Percentiles rank a stretch among this genome's conserved stretches.
Evolutionary conservation across 1,284 basidiomycete genomes (phyloP).

Genomic region (Agroathelia rolfsii): DNA sequence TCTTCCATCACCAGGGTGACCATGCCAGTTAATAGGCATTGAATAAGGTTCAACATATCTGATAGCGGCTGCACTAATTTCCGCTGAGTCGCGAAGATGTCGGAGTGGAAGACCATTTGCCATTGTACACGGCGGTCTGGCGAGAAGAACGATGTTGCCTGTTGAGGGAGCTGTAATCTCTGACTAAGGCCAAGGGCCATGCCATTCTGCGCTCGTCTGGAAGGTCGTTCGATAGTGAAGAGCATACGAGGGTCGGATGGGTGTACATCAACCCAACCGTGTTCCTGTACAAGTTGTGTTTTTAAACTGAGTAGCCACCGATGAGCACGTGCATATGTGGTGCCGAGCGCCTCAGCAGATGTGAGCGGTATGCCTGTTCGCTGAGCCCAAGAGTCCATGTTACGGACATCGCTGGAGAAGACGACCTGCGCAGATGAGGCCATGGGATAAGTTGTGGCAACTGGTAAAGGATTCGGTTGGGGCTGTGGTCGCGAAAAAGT

Average conservation of each 20-base stretch:
- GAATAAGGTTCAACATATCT: conserved; percentile 67
- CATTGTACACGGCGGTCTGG: conserved; percentile 73
- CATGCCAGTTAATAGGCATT: conserved; percentile 73
- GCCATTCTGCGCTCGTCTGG: conserved; percentile 62
- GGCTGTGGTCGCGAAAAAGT: conserved; percentile 7
- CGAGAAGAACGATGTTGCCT: conserved; percentile 75
- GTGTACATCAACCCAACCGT: conserved; percentile 56
- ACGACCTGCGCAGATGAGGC: conserved; percentile 50
- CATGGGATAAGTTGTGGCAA: too few species aligned
- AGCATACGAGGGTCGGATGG: conserved; percentile 60
- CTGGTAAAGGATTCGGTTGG: conserved; percentile 4
- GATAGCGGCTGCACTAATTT: conserved; percentile 68
- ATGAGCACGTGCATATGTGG: conserved; percentile 68
- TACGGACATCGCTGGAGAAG: conserved; percentile 65
- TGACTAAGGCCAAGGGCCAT: conserved; percentile 66
- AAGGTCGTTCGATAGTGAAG: conserved; percentile 65
- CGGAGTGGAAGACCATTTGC: conserved; percentile 82
- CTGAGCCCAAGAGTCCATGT: conserved; percentile 72
- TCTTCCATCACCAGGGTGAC: conserved; percentile 70
- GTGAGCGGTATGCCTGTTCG: conserved; percentile 70
- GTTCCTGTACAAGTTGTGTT: conserved; percentile 47
- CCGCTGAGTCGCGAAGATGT: conserved; percentile 68
- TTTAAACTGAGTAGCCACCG: conserved; percentile 59
- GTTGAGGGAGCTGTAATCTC: conserved; percentile 59
- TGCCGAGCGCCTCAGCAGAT: conserved; percentile 67